Percentiles rank a stretch among this genome's conserved stretches.
Evolutionary conservation across 2,329 filamentous ascomycete genomes (phyloP).

Genomic region (Thelonectria discophora): DNA sequence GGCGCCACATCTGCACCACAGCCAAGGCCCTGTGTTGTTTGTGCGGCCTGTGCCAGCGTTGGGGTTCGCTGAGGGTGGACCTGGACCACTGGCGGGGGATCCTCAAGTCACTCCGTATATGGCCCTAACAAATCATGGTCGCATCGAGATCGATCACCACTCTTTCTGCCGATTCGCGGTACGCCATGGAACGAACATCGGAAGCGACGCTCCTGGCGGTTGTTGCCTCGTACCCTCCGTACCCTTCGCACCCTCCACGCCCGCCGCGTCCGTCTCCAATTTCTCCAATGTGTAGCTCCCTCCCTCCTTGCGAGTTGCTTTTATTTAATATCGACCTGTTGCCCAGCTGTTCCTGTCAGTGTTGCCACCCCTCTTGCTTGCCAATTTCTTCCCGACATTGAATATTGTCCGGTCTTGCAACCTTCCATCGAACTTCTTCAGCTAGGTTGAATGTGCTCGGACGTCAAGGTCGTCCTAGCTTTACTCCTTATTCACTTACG

Average conservation of each 20-base stretch:
- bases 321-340: not conserved
- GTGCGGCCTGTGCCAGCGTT: too few relatives aligned
- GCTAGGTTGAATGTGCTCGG: too few relatives aligned
- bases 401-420: too few relatives aligned
- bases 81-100: constrained; percentile 24
- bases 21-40: not conserved
- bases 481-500: too few relatives aligned
- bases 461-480: too few relatives aligned
- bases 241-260: not conserved
- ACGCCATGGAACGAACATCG: constrained; percentile 39
- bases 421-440: too few relatives aligned
- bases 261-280: constrained; percentile 6
- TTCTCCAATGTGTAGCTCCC: not conserved
- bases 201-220: constrained; percentile 18
- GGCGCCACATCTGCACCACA: not conserved
- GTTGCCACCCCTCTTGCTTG: too few relatives aligned
- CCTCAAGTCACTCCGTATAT: constrained; percentile 27
- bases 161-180: constrained; percentile 38
- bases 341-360: not conserved
- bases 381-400: too few relatives aligned
- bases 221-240: too few relatives aligned
- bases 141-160: constrained; percentile 46
- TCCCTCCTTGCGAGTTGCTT: not conserved
- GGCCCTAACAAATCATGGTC: constrained; percentile 37
- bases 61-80: too few relatives aligned